Percentiles rank a stretch among this genome's conserved stretches.
Conservation (phyloP, 202 grass and related monocot species). For the Elaeis oleifera region DNA sequence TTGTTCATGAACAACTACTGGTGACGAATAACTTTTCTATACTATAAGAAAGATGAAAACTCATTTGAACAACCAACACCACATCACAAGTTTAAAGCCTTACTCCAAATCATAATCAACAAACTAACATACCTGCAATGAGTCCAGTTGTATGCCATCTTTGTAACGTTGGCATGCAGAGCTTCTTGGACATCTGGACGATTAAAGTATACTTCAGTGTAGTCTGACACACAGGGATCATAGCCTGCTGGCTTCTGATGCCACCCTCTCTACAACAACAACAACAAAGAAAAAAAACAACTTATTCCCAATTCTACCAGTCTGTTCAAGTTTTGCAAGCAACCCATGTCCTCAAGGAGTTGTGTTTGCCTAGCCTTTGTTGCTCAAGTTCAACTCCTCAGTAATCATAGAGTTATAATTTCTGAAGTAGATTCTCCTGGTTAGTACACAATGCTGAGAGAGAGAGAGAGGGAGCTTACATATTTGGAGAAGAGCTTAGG, state of each 20-base stretch:
- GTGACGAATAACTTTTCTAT: neutral
- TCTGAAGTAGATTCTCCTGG: no score
- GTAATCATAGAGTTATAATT: no score
- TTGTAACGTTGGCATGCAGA: conserved; percentile 78
- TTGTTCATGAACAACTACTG: no score
- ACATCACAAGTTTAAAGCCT: neutral
- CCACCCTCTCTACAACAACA: conserved; percentile 27
- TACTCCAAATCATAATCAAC: neutral
- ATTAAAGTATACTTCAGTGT: conserved; percentile 79
- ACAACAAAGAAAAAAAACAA: neutral
- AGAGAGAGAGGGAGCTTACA: conserved; percentile 23
- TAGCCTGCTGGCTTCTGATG: conserved; percentile 64
- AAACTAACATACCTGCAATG: conserved; percentile 57
- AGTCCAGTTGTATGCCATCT: conserved; percentile 80
- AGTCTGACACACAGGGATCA: conserved; percentile 57
- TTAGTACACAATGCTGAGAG: conserved; percentile 9
- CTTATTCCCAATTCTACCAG: no score
- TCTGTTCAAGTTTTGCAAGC: no score
- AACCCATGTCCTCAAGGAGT: no score
- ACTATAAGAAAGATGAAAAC: neutral
- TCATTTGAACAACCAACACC: neutral
- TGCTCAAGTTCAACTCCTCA: no score
- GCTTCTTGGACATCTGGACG: conserved; percentile 76
- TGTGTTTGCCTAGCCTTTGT: no score
- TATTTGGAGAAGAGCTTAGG: conserved; percentile 62